Conservation (phyloP, 139 green algal genomes). For the Bryopsis sp. region DNA sequence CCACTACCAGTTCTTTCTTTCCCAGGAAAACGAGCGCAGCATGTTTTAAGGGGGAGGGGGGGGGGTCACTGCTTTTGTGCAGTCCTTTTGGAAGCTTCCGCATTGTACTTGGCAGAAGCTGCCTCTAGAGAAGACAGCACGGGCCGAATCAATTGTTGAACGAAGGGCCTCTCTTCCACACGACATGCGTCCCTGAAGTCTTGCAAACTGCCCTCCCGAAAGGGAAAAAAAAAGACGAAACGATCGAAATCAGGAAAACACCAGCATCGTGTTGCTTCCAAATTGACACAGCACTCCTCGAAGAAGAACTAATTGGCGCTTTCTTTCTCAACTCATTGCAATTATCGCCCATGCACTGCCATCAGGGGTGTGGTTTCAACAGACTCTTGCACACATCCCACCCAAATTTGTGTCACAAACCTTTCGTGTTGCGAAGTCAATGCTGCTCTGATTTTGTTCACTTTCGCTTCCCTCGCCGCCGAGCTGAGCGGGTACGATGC, state of each 20-base stretch:
- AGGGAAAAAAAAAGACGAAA: background rate
- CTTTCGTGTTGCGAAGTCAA: background rate
- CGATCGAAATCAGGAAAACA: background rate
- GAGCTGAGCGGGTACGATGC: slow-evolving; percentile 30
- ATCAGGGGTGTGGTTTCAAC: background rate
- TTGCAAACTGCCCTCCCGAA: background rate
- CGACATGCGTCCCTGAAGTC: background rate
- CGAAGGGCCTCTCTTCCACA: background rate
- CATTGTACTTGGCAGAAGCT: slow-evolving; percentile 7
- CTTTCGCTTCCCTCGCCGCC: background rate
- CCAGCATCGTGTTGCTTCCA: background rate
- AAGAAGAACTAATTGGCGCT: background rate
- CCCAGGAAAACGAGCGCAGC: too few relatives aligned
- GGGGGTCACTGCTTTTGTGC: too few relatives aligned
- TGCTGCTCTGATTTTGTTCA: background rate
- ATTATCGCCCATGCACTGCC: background rate
- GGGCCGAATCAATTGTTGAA: slow-evolving; percentile 11
- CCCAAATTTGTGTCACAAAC: background rate
- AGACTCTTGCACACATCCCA: background rate
- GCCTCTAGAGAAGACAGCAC: background rate
- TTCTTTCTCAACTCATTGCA: background rate
- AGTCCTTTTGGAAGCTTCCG: background rate
- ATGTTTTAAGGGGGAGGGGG: too few relatives aligned
- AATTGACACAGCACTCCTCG: background rate
- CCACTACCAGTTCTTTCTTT: too few relatives aligned